Evolutionary conservation across 2,329 filamentous ascomycete genomes (phyloP).

Genomic region (Juglanconis oblonga): DNA sequence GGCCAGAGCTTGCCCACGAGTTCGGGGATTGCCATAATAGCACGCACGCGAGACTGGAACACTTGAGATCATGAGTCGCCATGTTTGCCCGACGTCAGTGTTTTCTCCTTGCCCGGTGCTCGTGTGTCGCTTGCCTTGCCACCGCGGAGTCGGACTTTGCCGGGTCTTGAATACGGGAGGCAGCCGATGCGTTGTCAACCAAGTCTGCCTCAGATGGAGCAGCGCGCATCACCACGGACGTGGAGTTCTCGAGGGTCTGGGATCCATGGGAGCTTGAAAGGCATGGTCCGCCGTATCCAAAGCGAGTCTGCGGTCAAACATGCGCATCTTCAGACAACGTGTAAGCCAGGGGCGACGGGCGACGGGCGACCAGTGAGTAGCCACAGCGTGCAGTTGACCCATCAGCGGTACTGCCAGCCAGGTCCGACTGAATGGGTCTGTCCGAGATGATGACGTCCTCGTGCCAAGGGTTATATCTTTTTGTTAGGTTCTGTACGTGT

Average conservation of each 20-base stretch:
- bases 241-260: neutral
- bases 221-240: neutral
- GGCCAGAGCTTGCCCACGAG: neutral
- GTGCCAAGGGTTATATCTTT: neutral
- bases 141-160: neutral
- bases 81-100: neutral
- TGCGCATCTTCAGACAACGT: neutral
- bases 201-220: neutral
- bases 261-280: neutral
- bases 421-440: neutral
- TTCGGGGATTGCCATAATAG: neutral
- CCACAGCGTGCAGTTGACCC: neutral
- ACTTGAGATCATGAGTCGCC: neutral
- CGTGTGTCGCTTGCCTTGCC: neutral
- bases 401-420: neutral
- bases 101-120: neutral
- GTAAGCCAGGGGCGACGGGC: neutral
- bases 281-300: neutral
- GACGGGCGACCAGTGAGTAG: neutral
- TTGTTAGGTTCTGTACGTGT: constrained; percentile 2
- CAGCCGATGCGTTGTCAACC: constrained; percentile 8
- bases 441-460: constrained; percentile 8
- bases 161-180: neutral
- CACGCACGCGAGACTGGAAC: neutral
- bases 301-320: neutral